These are phyloP conservation scores for Tetrahymena malaccensis DNA, from an alignment of 73 alveolate genomes.

Conservation along the genomic window DNA sequence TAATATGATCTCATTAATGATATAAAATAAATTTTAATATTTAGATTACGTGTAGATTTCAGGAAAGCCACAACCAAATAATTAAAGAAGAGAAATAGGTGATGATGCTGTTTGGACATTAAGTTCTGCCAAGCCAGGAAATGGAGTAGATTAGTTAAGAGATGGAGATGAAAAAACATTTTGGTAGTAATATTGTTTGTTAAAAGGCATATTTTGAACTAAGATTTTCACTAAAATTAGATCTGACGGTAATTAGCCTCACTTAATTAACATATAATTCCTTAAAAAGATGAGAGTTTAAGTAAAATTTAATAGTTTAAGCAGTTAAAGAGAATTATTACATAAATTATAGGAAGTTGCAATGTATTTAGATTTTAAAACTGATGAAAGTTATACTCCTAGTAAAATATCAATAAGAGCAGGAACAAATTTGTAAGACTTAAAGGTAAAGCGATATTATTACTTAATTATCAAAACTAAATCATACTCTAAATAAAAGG, in stretches of 20 bases:
- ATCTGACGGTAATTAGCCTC: constrained; percentile 98
- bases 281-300: constrained; percentile 81
- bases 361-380: constrained; percentile 91
- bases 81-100: constrained; percentile 76
- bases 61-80: constrained; percentile 7
- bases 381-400: constrained; percentile 98
- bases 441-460: constrained; percentile 41
- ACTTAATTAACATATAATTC: constrained; percentile 84
- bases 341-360: constrained; percentile 61
- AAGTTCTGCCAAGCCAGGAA: constrained; percentile 93
- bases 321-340: not conserved
- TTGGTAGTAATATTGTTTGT: constrained; percentile 68
- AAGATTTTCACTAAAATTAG: not conserved
- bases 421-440: constrained; percentile 89
- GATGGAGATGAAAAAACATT: constrained; percentile 90
- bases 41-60: not conserved
- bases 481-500: constrained; percentile 8
- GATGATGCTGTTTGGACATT: constrained; percentile 97
- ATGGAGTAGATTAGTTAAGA: constrained; percentile 95
- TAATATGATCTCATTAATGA: not conserved
- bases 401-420: constrained; percentile 82
- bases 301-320: not conserved
- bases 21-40: not conserved
- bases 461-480: not conserved
- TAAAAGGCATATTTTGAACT: not conserved